Base-by-base conservation (phyloP, 108 stramenopile genomes). In the Seminavis robusta region DNA sequence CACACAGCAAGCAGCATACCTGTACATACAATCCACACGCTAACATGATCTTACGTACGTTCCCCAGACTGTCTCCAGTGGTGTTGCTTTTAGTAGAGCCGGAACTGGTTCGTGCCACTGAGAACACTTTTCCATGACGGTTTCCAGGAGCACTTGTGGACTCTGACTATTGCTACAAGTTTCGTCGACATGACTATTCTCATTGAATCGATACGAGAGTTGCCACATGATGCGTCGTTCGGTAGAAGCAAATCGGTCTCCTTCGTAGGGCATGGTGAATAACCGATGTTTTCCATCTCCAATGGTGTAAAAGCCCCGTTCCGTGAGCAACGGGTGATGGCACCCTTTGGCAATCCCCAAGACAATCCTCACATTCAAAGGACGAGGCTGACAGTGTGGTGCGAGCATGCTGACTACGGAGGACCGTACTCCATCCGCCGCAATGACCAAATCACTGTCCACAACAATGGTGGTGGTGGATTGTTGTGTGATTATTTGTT, bases 221-320 rank as follows among this genome's bases (percentile, higher is more conserved):
- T 93, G 92, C 92, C 87, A 93, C 92, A 93, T 93, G 56, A 81
- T 79, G 13, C 74, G 76, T 37, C 73, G 50, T 1, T 0, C 13
- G 21, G 9, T 53, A 61, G 68, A 61, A 15, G 65, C 74, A 23
- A 86, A 45, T 40, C 69, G 59, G 55, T 69, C 71, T 33, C 83
- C 81, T 33, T 71, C 43, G 63, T 76, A 93, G 1, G 92, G 92
- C 92, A 93, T 93, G 46, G 86, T 85, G 41, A 93, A 93, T 36
- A 93, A 56, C 39, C 92, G 79, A 52, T 85, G 80, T 16, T 29
- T 55, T 17, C 77, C 78, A 4, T 40, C 57, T 63, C 84, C 84
- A 19, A 89, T 30, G 24, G 88, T 87, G 48, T 93, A 93, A 49
- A 89, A 93, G 31, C 92, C 92, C 19, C 92, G 76, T 52, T 93